Conservation (phyloP, 768 basidiomycete species). For the Suillus subaureus region DNA sequence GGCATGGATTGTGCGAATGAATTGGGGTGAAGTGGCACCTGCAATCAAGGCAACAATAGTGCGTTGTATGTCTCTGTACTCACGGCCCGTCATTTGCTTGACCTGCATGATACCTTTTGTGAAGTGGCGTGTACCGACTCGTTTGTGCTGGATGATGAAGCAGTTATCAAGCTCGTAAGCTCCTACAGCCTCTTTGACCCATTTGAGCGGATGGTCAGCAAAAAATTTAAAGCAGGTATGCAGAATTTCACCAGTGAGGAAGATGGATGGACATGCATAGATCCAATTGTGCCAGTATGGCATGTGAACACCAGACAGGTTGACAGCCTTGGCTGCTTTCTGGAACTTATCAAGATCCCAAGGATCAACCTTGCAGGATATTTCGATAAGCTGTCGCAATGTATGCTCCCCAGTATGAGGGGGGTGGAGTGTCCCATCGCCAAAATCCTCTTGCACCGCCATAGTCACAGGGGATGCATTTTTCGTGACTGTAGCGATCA, state of each 20-base stretch:
- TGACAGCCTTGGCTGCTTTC: constrained; percentile 13
- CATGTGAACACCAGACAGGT: constrained; percentile 12
- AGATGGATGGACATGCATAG: constrained; percentile 33
- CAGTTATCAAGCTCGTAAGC: constrained; percentile 37
- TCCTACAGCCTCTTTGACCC: constrained; percentile 37
- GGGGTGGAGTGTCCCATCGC: constrained; percentile 3
- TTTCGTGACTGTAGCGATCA: constrained; percentile 8
- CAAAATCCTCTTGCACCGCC: constrained; percentile 11
- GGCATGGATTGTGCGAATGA: constrained; percentile 35
- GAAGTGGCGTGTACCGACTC: constrained; percentile 39
- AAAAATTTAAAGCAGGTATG: constrained; percentile 32
- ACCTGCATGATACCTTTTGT: constrained; percentile 38
- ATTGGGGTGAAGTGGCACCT: constrained; percentile 27
- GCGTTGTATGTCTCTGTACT: constrained; percentile 39
- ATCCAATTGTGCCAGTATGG: constrained; percentile 42
- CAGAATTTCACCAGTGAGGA: constrained; percentile 39
- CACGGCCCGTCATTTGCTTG: constrained; percentile 44
- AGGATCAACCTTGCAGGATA: constrained; percentile 16
- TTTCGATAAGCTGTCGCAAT: background rate
- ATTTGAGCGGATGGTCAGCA: constrained; percentile 39
- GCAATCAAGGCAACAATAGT: constrained; percentile 38
- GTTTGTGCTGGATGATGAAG: constrained; percentile 37
- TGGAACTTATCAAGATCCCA: constrained; percentile 21
- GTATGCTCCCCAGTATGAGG: constrained; percentile 1
- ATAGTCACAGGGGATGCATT: constrained; percentile 14